Percentiles rank a stretch among this genome's conserved stretches.
Conservation (phyloP, 2,329 filamentous ascomycete genomes). For the Exophiala oligosperma region DNA sequence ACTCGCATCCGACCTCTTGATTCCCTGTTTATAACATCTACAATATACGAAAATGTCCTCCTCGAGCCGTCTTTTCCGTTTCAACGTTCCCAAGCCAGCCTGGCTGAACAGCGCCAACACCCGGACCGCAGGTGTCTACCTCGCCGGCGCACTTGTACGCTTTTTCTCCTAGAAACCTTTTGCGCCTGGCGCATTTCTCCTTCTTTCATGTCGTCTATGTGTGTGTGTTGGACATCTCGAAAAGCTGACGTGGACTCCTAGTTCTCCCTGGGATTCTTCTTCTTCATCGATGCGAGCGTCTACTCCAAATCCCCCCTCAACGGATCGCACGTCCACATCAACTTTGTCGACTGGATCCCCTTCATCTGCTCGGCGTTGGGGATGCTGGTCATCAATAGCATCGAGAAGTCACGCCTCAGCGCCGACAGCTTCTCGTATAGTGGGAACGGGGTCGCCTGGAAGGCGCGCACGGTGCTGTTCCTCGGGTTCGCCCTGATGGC, state of each 20-base stretch:
- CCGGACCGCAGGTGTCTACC: slow-evolving; percentile 65
- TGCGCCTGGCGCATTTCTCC: neutral
- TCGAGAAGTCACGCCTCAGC: slow-evolving; percentile 65
- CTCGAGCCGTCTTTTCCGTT: slow-evolving; percentile 63
- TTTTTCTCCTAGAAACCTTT: neutral
- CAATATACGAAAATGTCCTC: slow-evolving; percentile 2
- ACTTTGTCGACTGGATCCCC: slow-evolving; percentile 72
- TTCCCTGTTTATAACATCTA: too few species aligned
- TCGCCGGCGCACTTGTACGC: slow-evolving; percentile 64
- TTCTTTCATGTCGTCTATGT: neutral
- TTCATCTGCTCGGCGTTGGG: slow-evolving; percentile 68
- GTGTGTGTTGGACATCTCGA: neutral
- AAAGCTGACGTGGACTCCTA: slow-evolving; percentile 33
- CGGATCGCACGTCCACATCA: slow-evolving; percentile 63
- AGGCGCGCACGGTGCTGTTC: slow-evolving; percentile 67
- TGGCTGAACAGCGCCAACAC: slow-evolving; percentile 67
- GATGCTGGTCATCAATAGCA: slow-evolving; percentile 72
- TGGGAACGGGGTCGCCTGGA: slow-evolving; percentile 69
- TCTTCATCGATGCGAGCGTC: slow-evolving; percentile 65
- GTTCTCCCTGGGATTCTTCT: slow-evolving; percentile 71
- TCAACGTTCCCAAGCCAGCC: slow-evolving; percentile 57
- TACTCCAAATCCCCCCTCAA: slow-evolving; percentile 64
- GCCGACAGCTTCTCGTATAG: slow-evolving; percentile 66
- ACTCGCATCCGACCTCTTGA: neutral
- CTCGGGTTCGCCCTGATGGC: slow-evolving; percentile 69